Percentiles rank a stretch among this genome's conserved stretches.
Evolutionary conservation across 306 rosid genomes (phyloP).

Genomic region (Urtica urens): DNA sequence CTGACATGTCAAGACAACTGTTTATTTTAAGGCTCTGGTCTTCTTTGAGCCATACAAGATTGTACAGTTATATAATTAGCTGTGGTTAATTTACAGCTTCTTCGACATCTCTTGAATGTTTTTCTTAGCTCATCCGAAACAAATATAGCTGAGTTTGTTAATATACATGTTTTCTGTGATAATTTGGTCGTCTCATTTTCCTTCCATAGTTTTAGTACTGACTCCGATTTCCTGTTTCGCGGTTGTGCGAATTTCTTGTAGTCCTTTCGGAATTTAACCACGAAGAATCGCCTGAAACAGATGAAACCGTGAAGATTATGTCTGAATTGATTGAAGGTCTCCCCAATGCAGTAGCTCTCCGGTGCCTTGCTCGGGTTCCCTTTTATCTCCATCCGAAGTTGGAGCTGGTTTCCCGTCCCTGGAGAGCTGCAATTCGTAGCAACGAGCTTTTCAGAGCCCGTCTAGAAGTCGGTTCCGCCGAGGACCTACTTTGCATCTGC

Average conservation of each 20-base stretch:
- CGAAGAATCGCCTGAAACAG: constrained; percentile 23
- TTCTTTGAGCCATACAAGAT: too few species aligned
- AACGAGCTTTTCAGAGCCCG: constrained; percentile 72
- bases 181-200: not conserved
- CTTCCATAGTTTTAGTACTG: too few species aligned
- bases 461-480: constrained; percentile 66
- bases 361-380: constrained; percentile 95
- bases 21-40: too few species aligned
- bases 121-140: too few species aligned
- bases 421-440: constrained; percentile 77
- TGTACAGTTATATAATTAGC: too few species aligned
- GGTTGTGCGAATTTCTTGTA: not conserved
- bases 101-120: too few species aligned
- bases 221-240: constrained; percentile 9
- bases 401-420: constrained; percentile 79
- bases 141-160: too few species aligned
- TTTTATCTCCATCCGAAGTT: constrained; percentile 71
- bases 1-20: too few species aligned
- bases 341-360: constrained; percentile 78
- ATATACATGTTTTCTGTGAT: not conserved
- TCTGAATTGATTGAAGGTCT: constrained; percentile 91
- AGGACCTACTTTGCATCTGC: constrained; percentile 73
- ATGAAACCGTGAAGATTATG: constrained; percentile 58
- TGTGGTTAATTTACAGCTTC: too few species aligned
- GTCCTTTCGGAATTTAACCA: constrained; percentile 15